These are phyloP conservation scores for Karstenula rhodostoma DNA, from an alignment of 2,329 filamentous ascomycete genomes.

Conservation along the genomic window DNA sequence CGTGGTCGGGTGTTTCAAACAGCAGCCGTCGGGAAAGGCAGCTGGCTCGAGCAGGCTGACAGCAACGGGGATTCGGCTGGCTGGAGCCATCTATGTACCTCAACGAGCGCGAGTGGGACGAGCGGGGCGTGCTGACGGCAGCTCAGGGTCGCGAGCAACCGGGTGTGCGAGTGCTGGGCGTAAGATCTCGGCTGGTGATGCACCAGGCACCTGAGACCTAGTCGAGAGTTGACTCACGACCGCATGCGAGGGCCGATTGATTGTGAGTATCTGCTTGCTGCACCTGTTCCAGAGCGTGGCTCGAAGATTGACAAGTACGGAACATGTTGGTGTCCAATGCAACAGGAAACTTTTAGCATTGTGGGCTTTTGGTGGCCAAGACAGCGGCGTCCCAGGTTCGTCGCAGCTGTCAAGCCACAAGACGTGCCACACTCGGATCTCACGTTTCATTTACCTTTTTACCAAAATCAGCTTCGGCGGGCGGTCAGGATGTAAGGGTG, in stretches of 20 bases:
- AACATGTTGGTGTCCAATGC: not conserved
- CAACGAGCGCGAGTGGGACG: conserved; percentile 5
- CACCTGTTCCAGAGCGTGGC: conserved; percentile 1
- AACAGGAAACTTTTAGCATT: not conserved
- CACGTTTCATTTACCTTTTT: not conserved
- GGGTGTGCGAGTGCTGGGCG: conserved; percentile 4
- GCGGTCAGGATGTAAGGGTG: not conserved
- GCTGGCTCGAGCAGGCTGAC: not conserved
- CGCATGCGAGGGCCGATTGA: not conserved
- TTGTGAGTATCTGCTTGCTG: not conserved
- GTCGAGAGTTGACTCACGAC: not conserved
- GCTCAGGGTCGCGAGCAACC: not conserved
- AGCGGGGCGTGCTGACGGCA: conserved; percentile 19
- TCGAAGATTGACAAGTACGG: not conserved
- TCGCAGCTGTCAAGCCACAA: not conserved
- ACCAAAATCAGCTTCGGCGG: not conserved
- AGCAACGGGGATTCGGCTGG: not conserved
- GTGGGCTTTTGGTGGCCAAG: not conserved
- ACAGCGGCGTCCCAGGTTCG: conserved; percentile 3
- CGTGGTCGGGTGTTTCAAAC: conserved; percentile 6
- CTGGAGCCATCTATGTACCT: conserved; percentile 11
- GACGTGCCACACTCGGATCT: not conserved
- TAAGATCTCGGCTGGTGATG: conserved; percentile 5
- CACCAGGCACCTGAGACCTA: conserved; percentile 20
- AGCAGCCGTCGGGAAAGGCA: not conserved